Base-by-base conservation (phyloP, 805 yeast genomes). In the Candida qinlingensis region DNA sequence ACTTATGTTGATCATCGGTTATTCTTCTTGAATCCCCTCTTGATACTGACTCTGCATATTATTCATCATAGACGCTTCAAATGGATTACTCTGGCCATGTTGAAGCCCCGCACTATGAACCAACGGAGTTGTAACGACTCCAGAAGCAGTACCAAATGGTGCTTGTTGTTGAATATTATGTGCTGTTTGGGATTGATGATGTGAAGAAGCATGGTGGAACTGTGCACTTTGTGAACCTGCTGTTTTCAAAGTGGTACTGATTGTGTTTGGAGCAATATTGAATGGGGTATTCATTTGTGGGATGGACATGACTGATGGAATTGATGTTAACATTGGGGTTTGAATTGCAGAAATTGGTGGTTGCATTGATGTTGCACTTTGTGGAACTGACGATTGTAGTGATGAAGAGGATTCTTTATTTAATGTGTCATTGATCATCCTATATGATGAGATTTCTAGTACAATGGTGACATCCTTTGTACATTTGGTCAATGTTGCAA, bases 401-500 rank as follows among this genome's bases (percentile, higher is more conserved):
- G n/a, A 19, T 19, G 48, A 44, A 10, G 34, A 8, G 27, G 33
- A 34, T n/a, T 41, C 39, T 39, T 39, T 42, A 8, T 45, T 39
- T 35, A 53, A 48, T 0, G 58, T 45, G 33, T 61, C 65, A 43
- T 61, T 61, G 38, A 61, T 58, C 47, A 61, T 42, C 47, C 72
- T 68, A 61, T 74, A 78, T 13, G 83, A 72, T 50, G 85, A 79
- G 38, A 76, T 73, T 62, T 91, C 97, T 39, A 91, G 68, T 56
- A 87, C 73, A n/a, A 88, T 82, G 0, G 97, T 90, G 12, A 92
- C 85, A 60, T 92, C 98, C 60, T 92, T 92, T 4, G 97, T 88
- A 4, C 91, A 86, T 54, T 88, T 81, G 0, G 97, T 91, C 50
- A 92, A 71, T 36, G 81, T 79, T 0, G 96, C 87, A 67, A 92